These are phyloP conservation scores for Penstemon davidsonii DNA, from an alignment of 257 asterid genomes.

Conservation along the genomic window DNA sequence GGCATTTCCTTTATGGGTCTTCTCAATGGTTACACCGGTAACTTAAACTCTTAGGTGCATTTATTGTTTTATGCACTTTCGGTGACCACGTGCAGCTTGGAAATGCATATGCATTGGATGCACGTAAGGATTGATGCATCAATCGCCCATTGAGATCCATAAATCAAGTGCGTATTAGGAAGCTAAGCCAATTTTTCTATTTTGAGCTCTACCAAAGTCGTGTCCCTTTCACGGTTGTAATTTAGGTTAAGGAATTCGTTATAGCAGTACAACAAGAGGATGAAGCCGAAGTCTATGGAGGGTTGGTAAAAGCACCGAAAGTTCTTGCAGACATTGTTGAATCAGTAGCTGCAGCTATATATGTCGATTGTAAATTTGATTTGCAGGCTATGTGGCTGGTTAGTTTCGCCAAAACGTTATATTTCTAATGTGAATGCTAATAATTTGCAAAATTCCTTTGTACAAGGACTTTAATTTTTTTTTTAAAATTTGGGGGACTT, in stretches of 20 bases:
- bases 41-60: slow-evolving; percentile 1
- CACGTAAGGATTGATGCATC: neutral
- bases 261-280: slow-evolving; percentile 48
- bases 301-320: slow-evolving; percentile 75
- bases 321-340: slow-evolving; percentile 86
- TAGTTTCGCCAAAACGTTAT: slow-evolving; percentile 2
- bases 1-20: neutral
- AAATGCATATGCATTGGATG: neutral
- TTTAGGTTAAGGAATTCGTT: slow-evolving; percentile 70
- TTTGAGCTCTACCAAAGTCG: slow-evolving; percentile 35
- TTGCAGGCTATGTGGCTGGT: slow-evolving; percentile 51
- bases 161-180: slow-evolving; percentile 34
- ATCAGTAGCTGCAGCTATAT: slow-evolving; percentile 72
- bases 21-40: slow-evolving; percentile 16
- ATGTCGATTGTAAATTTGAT: slow-evolving; percentile 40
- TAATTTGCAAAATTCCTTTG: neutral
- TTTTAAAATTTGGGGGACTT: neutral
- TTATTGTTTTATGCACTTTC: slow-evolving; percentile 11
- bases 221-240: slow-evolving; percentile 23
- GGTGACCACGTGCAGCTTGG: neutral
- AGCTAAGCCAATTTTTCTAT: slow-evolving; percentile 34
- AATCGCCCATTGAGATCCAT: slow-evolving; percentile 5
- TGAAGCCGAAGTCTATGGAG: slow-evolving; percentile 61
- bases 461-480: neutral
- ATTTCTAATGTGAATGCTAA: neutral